Conservation (phyloP, 2,329 filamentous ascomycete genomes). For the Lachnellula occidentalis region DNA sequence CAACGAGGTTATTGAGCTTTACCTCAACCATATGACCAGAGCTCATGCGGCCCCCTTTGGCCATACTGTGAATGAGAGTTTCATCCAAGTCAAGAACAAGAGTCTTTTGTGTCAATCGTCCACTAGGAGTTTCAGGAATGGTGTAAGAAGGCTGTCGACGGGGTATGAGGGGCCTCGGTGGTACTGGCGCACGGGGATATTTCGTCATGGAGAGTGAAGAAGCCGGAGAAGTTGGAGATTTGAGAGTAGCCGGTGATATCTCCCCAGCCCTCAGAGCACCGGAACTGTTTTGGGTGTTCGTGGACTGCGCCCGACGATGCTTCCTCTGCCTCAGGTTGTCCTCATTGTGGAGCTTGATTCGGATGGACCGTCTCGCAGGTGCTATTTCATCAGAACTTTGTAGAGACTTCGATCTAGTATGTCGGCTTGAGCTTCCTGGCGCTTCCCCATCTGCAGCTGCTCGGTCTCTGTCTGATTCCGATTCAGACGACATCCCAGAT, state of each 20-base stretch:
- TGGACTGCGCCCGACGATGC: conserved; percentile 54
- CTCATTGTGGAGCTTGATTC: conserved; percentile 84
- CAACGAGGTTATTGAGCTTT: conserved; percentile 69
- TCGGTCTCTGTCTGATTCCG: conserved; percentile 54
- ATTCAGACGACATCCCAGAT: conserved; percentile 58
- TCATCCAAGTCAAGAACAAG: conserved; percentile 94
- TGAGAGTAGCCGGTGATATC: conserved; percentile 71
- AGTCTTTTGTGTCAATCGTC: conserved; percentile 72
- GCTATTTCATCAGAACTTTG: conserved; percentile 57
- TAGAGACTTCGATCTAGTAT: conserved; percentile 59
- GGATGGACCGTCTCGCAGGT: conserved; percentile 71
- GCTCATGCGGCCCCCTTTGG: conserved; percentile 91
- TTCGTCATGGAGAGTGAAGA: conserved; percentile 66
- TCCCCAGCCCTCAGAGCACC: conserved; percentile 29
- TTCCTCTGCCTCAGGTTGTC: conserved; percentile 69
- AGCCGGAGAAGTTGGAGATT: conserved; percentile 84
- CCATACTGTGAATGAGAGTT: conserved; percentile 96
- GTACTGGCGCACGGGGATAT: conserved; percentile 85
- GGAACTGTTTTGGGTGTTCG: conserved; percentile 37
- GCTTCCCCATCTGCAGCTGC: conserved; percentile 18
- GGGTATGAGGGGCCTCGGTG: conserved; percentile 85
- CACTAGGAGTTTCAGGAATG: conserved; percentile 43
- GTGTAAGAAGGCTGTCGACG: conserved; percentile 84
- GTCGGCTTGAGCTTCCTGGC: conserved; percentile 33
- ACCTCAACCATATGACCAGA: conserved; percentile 99